Evolutionary conservation across 805 yeast species (phyloP).

Genomic region (Maudiozyma turicensis): DNA sequence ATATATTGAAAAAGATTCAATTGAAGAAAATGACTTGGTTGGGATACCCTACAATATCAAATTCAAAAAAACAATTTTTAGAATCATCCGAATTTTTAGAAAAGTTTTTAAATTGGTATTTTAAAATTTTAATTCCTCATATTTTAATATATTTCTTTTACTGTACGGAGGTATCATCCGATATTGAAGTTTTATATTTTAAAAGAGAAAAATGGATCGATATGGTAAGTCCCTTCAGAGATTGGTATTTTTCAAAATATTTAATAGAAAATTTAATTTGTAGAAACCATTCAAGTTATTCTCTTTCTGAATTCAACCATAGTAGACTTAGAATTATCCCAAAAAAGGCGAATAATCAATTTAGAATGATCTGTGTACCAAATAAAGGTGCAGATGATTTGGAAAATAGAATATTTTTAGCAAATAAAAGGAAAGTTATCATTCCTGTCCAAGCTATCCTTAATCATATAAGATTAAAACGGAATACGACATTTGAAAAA

Average conservation of each 20-base stretch:
- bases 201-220: conserved; percentile 50
- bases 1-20: conserved; percentile 24
- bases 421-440: conserved; percentile 31
- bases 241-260: conserved; percentile 33
- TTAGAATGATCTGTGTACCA: conserved; percentile 54
- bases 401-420: conserved; percentile 28
- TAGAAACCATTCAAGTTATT: conserved; percentile 17
- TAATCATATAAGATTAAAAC: conserved; percentile 25
- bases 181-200: conserved; percentile 37
- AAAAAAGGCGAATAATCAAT: conserved; percentile 39
- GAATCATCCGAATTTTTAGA: conserved; percentile 38
- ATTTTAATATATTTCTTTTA: conserved; percentile 51
- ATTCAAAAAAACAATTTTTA: conserved; percentile 5
- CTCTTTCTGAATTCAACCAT: conserved; percentile 17
- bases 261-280: conserved; percentile 21
- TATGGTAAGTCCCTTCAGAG: conserved; percentile 35
- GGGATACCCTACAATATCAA: conserved; percentile 22
- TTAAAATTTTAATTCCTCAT: conserved; percentile 36
- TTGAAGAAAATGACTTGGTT: conserved; percentile 49
- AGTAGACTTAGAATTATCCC: conserved; percentile 49
- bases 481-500: conserved; percentile 24
- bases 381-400: conserved; percentile 28
- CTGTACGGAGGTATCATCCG: conserved; percentile 47
- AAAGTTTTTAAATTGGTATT: conserved; percentile 50
- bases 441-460: conserved; percentile 37